phyloP scores from a whole-genome alignment of 768 basidiomycete genomes.

The Pisolithus sp. region DNA sequence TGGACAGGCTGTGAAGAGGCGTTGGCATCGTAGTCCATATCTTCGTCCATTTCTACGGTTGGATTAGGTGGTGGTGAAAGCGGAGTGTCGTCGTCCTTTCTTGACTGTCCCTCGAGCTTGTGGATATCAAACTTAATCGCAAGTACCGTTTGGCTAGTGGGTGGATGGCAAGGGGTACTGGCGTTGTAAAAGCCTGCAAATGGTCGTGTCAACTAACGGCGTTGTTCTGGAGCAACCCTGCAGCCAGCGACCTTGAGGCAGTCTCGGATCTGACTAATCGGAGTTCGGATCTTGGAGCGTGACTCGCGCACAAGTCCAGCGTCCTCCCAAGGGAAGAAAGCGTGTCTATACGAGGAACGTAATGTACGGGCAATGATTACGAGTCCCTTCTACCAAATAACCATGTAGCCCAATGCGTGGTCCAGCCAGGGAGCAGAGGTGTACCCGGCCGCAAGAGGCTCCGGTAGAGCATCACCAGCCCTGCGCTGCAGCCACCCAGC shows the following conservation, averaged over 20 bases:
- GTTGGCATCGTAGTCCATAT: slow-evolving; percentile 61
- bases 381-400: slow-evolving; percentile 46
- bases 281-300: slow-evolving; percentile 26
- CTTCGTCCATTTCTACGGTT: slow-evolving; percentile 61
- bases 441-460: slow-evolving; percentile 60
- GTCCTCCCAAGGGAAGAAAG: not conserved
- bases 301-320: not conserved
- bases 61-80: not conserved
- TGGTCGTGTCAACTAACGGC: slow-evolving; percentile 1
- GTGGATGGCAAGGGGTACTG: slow-evolving; percentile 10
- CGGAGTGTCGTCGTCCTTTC: too few relatives aligned
- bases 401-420: slow-evolving; percentile 61
- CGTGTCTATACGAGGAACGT: slow-evolving; percentile 13
- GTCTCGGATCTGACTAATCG: slow-evolving; percentile 31
- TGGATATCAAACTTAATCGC: not conserved
- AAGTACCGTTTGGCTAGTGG: not conserved
- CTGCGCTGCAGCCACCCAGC: slow-evolving; percentile 69
- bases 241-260: slow-evolving; percentile 31
- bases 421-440: slow-evolving; percentile 45
- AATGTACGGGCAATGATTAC: slow-evolving; percentile 12
- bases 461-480: slow-evolving; percentile 63
- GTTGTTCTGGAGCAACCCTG: slow-evolving; percentile 10
- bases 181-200: slow-evolving; percentile 1
- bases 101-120: not conserved
- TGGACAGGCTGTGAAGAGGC: slow-evolving; percentile 28